Conservation (phyloP, 164 flowering plant species). For the Umbellularia californica region DNA sequence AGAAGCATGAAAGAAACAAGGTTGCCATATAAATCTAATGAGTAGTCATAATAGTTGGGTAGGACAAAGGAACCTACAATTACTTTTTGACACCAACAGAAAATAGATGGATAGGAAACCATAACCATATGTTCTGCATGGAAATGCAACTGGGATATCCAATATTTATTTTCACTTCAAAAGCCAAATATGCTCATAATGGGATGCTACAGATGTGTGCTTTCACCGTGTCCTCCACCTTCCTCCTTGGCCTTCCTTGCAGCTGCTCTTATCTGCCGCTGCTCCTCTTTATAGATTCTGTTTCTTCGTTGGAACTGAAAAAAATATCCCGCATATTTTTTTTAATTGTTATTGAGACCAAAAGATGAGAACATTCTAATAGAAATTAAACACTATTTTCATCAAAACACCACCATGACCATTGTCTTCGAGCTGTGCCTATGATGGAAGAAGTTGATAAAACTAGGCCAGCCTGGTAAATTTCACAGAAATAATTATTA, state of each 20-base stretch:
- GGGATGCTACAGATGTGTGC: conserved; percentile 7
- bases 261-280: conserved; percentile 84
- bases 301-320: conserved; percentile 86
- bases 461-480: too few relatives aligned
- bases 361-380: too few relatives aligned
- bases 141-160: not conserved
- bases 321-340: conserved; percentile 3
- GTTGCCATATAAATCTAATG: too few relatives aligned
- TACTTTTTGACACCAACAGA: not conserved
- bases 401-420: not conserved
- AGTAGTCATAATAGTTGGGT: too few relatives aligned
- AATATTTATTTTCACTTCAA: conserved; percentile 7
- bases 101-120: not conserved
- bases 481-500: too few relatives aligned
- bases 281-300: conserved; percentile 91
- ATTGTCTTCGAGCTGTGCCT: too few relatives aligned
- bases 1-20: too few relatives aligned
- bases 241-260: conserved; percentile 58
- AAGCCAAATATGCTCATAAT: conserved; percentile 2
- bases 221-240: conserved; percentile 38
- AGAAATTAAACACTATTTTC: not conserved
- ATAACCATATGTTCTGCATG: not conserved
- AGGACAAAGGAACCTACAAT: not conserved
- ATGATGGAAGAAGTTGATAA: too few relatives aligned
- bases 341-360: too few relatives aligned